These are phyloP conservation scores for Pulveroboletus sp. DNA, from an alignment of 768 basidiomycete species.

Conservation along the genomic window DNA sequence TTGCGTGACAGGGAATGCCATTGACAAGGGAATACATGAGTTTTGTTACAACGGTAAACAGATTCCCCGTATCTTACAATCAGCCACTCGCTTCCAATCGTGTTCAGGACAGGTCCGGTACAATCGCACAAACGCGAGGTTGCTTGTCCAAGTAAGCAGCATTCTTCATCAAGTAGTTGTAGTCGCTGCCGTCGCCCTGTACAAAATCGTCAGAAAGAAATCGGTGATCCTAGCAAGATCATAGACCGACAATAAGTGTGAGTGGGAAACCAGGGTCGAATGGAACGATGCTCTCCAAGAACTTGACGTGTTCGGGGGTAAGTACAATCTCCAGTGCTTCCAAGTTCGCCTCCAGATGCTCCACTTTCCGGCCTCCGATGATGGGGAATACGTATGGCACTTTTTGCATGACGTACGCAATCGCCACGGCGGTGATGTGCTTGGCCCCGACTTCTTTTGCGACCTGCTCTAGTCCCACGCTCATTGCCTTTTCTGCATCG, in stretches of 20 bases:
- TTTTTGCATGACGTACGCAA: conserved; percentile 56
- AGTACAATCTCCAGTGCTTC: conserved; percentile 49
- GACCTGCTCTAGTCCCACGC: conserved; percentile 47
- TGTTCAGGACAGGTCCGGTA: conserved; percentile 3
- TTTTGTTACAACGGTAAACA: no score
- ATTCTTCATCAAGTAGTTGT: conserved; percentile 8
- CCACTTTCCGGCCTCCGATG: conserved; percentile 50
- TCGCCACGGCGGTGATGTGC: conserved; percentile 38
- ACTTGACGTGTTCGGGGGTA: conserved; percentile 42
- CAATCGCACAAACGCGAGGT: conserved; percentile 6
- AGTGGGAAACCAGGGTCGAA: conserved; percentile 49
- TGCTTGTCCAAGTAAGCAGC: conserved; percentile 21
- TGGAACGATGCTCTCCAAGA: conserved; percentile 40
- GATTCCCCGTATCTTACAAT: no score
- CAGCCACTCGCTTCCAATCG: no score
- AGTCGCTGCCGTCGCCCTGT: conserved; percentile 28
- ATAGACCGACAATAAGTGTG: conserved; percentile 27
- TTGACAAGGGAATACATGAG: no score
- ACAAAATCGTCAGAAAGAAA: no score
- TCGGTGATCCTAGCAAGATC: background rate
- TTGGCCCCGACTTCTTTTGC: conserved; percentile 48
- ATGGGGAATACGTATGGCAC: conserved; percentile 51
- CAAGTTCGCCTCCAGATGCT: conserved; percentile 49
- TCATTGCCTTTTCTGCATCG: conserved; percentile 41
- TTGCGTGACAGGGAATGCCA: no score